Base-by-base conservation (phyloP, 164 flowering plant genomes). In the Chimonanthus praecox region DNA sequence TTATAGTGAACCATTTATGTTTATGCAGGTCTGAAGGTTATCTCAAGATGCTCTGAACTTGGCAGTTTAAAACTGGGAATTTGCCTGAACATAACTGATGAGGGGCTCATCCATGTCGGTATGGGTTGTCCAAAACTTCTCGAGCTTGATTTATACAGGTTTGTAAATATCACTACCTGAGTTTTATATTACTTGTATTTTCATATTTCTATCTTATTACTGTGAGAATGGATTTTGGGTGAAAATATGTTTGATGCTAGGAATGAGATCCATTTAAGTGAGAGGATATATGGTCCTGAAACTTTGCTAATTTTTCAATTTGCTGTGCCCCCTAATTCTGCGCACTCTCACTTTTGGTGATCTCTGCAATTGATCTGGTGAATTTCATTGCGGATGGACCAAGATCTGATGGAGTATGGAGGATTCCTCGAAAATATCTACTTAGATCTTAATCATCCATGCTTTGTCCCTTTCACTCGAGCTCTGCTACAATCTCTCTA, bases 61-160 rank as follows among this genome's bases (percentile, higher is more conserved):
- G 51, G 87, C 33, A 81, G 80, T 81, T 76, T 94, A 47, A 94
- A 89, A 72, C 67, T 94, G n/a, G 98, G 98, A 72, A 88, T 94
- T 62, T 94, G 98, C 81, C 82, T 84, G 18, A 89, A 92, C 75
- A 84, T 94, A 71, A 88, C 87, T 10, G 91, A 90, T 72, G 74
- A 82, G 72, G 96, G 98, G 76, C 85, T 92, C 70, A 69, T 76
- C 13, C 82, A 84, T 61, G 78, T 94, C 62, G 96, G 91, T 72
- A 75, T 54, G 73, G 15, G 75, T 71, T 94, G 98, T 79, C 76
- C 88, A 44, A 85, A 86, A 71, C 88, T 94, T 73, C 64, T 50
- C 50, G 97, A 94, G 87, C 87, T 94, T n/a, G 98, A 94, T 77
- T 79, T 92, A 71, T 94, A 94, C 90, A 94, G 98, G 98, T 93